Percentiles rank a stretch among this genome's conserved stretches.
phyloP scores from a whole-genome alignment of 768 basidiomycete genomes.

The Leccinum uliginosum region DNA sequence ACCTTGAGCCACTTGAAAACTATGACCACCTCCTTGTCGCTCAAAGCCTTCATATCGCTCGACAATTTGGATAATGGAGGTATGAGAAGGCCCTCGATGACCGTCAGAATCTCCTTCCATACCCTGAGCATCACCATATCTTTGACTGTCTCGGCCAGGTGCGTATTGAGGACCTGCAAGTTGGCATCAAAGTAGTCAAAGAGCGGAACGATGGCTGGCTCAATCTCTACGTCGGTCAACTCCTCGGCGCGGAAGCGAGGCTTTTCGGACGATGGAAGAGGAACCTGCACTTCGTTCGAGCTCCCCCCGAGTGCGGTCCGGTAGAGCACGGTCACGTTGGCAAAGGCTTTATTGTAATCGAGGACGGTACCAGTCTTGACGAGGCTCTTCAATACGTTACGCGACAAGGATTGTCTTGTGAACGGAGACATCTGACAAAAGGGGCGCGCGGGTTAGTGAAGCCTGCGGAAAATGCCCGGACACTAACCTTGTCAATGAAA shows the following conservation, averaged over 20 bases:
- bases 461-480: background rate
- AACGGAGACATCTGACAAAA: slow-evolving; percentile 82
- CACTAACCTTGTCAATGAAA: slow-evolving; percentile 89
- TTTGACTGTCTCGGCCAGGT: slow-evolving; percentile 78
- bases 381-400: slow-evolving; percentile 69
- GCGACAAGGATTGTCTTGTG: slow-evolving; percentile 82
- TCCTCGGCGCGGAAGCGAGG: slow-evolving; percentile 75
- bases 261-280: slow-evolving; percentile 70
- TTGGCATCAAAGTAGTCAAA: slow-evolving; percentile 98
- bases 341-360: slow-evolving; percentile 89
- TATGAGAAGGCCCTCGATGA: slow-evolving; percentile 84
- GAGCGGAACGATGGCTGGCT: slow-evolving; percentile 83
- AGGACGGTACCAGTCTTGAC: slow-evolving; percentile 58
- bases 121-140: slow-evolving; percentile 88
- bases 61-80: slow-evolving; percentile 83
- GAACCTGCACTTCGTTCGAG: slow-evolving; percentile 69
- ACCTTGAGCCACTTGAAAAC: slow-evolving; percentile 99
- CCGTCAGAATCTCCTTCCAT: slow-evolving; percentile 92
- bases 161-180: slow-evolving; percentile 84
- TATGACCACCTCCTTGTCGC: slow-evolving; percentile 95
- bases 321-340: slow-evolving; percentile 76
- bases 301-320: slow-evolving; percentile 68
- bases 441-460: background rate
- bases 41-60: slow-evolving; percentile 88
- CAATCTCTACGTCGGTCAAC: slow-evolving; percentile 90